These are phyloP conservation scores for Pseudogymnoascus sp. DNA, from an alignment of 2,329 filamentous ascomycete genomes.

Conservation along the genomic window DNA sequence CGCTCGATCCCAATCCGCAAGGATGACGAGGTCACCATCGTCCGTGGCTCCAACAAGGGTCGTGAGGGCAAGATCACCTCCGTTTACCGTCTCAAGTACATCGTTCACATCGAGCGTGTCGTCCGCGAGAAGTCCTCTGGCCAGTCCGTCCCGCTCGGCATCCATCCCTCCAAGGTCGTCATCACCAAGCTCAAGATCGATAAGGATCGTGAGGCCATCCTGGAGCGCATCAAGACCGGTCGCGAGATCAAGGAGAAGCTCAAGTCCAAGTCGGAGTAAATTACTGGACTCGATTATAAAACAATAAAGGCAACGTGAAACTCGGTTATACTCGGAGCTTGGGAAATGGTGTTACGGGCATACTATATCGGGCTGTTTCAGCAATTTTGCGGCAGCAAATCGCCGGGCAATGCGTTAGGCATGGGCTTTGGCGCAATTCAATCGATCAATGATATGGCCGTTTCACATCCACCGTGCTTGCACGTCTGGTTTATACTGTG, in stretches of 20 bases:
- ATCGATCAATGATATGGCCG: slow-evolving; percentile 50
- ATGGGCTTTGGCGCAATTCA: slow-evolving; percentile 30
- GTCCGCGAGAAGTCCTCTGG: slow-evolving; percentile 95
- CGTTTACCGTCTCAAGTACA: slow-evolving; percentile 97
- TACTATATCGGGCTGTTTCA: slow-evolving; percentile 12
- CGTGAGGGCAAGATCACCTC: slow-evolving; percentile 96
- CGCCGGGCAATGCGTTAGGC: slow-evolving; percentile 20
- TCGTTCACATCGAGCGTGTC: slow-evolving; percentile 94
- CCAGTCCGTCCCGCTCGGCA: slow-evolving; percentile 87
- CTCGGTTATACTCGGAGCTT: slow-evolving; percentile 14
- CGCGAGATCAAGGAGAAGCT: slow-evolving; percentile 65
- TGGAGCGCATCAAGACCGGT: slow-evolving; percentile 75
- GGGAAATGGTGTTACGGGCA: slow-evolving; percentile 11
- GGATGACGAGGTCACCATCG: slow-evolving; percentile 89
- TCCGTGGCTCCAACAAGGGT: slow-evolving; percentile 92
- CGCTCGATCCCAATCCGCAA: slow-evolving; percentile 95
- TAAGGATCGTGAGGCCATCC: slow-evolving; percentile 85
- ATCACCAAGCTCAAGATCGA: slow-evolving; percentile 98
- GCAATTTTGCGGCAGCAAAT: slow-evolving; percentile 11
- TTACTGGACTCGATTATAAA: slow-evolving; percentile 11
- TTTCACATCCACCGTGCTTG: slow-evolving; percentile 48
- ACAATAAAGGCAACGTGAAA: slow-evolving; percentile 12
- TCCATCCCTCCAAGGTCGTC: slow-evolving; percentile 94
- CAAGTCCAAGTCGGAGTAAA: slow-evolving; percentile 21
- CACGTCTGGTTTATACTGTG: slow-evolving; percentile 40